Base-by-base conservation (phyloP, 2,329 filamentous ascomycete genomes). In the Colletotrichum abscissum region DNA sequence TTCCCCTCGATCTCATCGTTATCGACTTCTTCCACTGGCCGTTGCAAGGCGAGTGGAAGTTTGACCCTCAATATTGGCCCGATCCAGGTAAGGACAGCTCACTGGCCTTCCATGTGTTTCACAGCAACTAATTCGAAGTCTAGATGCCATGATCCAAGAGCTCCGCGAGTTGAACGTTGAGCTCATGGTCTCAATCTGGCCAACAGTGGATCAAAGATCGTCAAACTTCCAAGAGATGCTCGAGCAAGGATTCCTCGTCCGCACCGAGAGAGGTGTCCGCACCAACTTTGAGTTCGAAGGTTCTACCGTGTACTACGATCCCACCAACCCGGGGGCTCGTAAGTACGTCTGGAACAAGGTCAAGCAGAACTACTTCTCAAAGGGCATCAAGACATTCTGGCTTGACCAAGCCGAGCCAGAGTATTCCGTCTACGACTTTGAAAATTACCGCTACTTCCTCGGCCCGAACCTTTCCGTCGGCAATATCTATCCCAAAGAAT, bases 181-280 rank as follows among this genome's bases (percentile, higher is more conserved):
- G 77, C 84, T 92, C 4, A 93, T 93, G 90, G 89, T 93, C 0
- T 92, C 90, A 0, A 88, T 93, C 75, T 93, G 92, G 91, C 91
- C 91, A 0, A 92, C 90, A 6, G 77, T 82, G 63, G 75, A 76
- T 38, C 78, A 78, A 59, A 76, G 76, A 16, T 79, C 81, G 22
- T 76, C 78, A 24, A 79, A 80, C 68, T 80, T 78, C 76, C 76
- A 79, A 28, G 67, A 75, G 46, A 81, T 81, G 77, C 74, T 82
- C 19, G 75, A 79, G 52, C 84, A 85, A 9, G 91, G 91, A 0
- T 84, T 88, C 3, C 85, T 93, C 2, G 90, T 93, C 73, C 87
- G 90, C 0, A 85, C 84, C 9, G 91, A 93, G 73, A 86, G 90
- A 6, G 91, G 91, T 1, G 81, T 90, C 24, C 85, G 90, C 0